Base-by-base conservation (phyloP, 495 filamentous ascomycete genomes). In the Penicillium manginii region DNA sequence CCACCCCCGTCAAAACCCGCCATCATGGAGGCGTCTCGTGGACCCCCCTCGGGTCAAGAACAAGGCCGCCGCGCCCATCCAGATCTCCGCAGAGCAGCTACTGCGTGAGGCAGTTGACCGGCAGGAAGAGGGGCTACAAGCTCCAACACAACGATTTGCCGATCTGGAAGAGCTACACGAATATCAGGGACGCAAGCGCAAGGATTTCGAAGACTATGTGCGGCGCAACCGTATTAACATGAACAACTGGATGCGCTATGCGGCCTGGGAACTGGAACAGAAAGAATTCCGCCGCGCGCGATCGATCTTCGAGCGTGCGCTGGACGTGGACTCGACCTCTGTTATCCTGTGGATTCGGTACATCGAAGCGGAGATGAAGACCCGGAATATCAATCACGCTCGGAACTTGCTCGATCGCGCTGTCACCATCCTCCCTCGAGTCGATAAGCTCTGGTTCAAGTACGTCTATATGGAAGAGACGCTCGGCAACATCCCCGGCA, bases 401-500 rank as follows among this genome's bases (percentile, higher is more conserved):
- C 81, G 94, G 55, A 98, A 98, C 67, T 74, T 98, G 40, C 83
- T 98, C 31, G 94, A 98, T 70, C 91, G 94, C 49, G 96, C 96
- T 35, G 91, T 98, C 49, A 94, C 93, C n/a, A 91, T 94, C 54
- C 79, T 97, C 32, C 94, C 94, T 32, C 81, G 94, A 35, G 83
- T 97, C 26, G 90, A 97, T 70, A 97, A 97, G 78, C 78, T 98
- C 51, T 98, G 94, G 94, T 98, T 93, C 75, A 97, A 97, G 70
- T 98, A 97, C 82, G 91, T 96, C 29, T 97, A 96, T 68, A 96
- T 98, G 90, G 94, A 97, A 72, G 96, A 98, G 81, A 98, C 92
- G 50, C 79, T 98, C 42, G 88, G 90, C 6, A 97, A 98, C 64
- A 87, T 98, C 40, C 86, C 93, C 7, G 94, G 94, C 15, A 96